Conservation (phyloP, 164 flowering plant genomes). For the Taxillus chinensis region DNA sequence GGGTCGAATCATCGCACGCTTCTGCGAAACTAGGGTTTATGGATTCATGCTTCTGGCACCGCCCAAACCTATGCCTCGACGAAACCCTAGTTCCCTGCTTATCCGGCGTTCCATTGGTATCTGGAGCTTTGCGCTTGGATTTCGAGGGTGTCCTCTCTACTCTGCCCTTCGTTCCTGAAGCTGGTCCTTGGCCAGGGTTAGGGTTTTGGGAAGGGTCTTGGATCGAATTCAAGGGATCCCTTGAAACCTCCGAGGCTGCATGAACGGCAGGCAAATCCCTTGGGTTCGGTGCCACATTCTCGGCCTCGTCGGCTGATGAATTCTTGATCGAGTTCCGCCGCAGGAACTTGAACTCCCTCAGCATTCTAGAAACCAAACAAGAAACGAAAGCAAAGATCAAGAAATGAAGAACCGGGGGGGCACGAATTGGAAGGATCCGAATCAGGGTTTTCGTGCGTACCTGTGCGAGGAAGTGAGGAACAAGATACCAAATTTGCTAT, state of each 20-base stretch:
- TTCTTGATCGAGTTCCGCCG: conserved; percentile 53
- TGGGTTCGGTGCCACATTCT: conserved; percentile 58
- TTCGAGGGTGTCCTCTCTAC: conserved; percentile 67
- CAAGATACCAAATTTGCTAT: conserved; percentile 16
- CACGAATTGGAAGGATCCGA: neutral
- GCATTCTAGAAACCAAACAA: conserved; percentile 36
- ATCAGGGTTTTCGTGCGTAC: conserved; percentile 1
- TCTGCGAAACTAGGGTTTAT: conserved; percentile 11
- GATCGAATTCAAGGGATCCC: conserved; percentile 60
- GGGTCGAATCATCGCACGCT: conserved; percentile 26
- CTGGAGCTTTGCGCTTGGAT: conserved; percentile 28
- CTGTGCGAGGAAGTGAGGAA: conserved; percentile 35
- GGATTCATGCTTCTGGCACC: conserved; percentile 50
- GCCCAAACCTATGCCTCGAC: conserved; percentile 49
- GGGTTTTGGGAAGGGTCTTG: conserved; percentile 41
- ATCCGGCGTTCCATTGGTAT: conserved; percentile 63
- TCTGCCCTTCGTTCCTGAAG: conserved; percentile 25
- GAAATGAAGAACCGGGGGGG: neutral
- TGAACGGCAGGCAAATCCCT: conserved; percentile 19
- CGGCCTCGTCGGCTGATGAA: conserved; percentile 39
- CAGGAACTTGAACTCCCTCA: conserved; percentile 58
- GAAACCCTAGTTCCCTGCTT: conserved; percentile 30
- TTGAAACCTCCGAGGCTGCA: conserved; percentile 17
- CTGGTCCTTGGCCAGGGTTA: conserved; percentile 29
- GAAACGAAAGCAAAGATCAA: neutral